Base-by-base conservation (phyloP, 495 filamentous ascomycete species). In the Massariosphaeria phaeospora region DNA sequence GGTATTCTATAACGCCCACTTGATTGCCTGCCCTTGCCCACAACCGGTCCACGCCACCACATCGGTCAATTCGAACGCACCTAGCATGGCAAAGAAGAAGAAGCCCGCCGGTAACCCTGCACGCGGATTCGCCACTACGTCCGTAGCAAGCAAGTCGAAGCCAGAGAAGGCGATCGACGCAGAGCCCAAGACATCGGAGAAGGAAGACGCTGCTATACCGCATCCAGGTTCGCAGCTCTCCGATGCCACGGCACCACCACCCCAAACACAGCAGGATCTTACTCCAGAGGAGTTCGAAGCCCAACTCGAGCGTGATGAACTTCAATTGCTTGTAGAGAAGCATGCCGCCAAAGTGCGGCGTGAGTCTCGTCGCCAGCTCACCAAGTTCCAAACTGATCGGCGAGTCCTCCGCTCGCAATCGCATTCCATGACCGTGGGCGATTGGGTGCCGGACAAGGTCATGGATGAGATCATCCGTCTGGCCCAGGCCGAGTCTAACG, bases 121-220 rank as follows among this genome's bases (percentile, higher is more conserved):
- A 35, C 79, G 93, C 63, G 91, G 89, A 8, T 89, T 96, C 73
- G 89, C 91, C 54, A 98, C 93, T 1, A 90, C 87, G 12, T 96
- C 91, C 11, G 76, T 88, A 43, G 85, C 89, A 33, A 91, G 86
- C 7, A 96, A 94, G 49, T 39, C 66, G 15, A 70, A 69, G 47
- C 38, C 40, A 10, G 69, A 71, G 20, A 57, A 59, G 40, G 52
- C 52, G 1, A 33, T 24, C 6, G 61, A 55, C 27, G 23, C 52
- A 8, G 31, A 52, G 24, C 9, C 34, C 59, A 55, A 69, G 25
- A 10, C 36, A 9, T 18, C 36, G 13, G 27, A 44, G 21, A 49
- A 47, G 23, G 63, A 55, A 49, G 29, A 18, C 20, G 23, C 20
- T 11, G 17, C 24, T 13, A 29, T 23, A 23, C 11, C 34, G n/a